These are phyloP conservation scores for Thelephora ganbajun DNA, from an alignment of 768 basidiomycete species.

Conservation along the genomic window DNA sequence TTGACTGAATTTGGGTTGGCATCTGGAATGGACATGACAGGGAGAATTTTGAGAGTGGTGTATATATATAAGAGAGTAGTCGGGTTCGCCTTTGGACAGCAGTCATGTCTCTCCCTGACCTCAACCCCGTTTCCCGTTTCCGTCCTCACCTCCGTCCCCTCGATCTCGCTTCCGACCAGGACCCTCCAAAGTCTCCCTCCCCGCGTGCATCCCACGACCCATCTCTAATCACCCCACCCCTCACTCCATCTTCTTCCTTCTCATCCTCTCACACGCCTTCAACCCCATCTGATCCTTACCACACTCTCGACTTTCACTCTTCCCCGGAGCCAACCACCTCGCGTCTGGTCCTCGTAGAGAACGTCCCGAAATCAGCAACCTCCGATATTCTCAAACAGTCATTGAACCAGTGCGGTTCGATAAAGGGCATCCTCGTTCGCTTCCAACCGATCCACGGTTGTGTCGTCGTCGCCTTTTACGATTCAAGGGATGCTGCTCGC, in stretches of 20 bases:
- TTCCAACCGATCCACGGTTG: slow-evolving; percentile 36
- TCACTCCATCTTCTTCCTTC: slow-evolving; percentile 5
- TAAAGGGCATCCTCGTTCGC: slow-evolving; percentile 45
- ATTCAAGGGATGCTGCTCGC: slow-evolving; percentile 37
- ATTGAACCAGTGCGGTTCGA: slow-evolving; percentile 17
- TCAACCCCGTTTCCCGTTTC: slow-evolving; percentile 6
- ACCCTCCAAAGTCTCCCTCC: slow-evolving; percentile 9
- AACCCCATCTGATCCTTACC: slow-evolving; percentile 8
- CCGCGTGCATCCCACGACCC: slow-evolving; percentile 1
- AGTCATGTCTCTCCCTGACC: background rate
- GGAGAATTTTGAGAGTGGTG: too few relatives aligned
- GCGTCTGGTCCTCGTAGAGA: slow-evolving; percentile 22
- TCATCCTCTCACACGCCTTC: slow-evolving; percentile 2
- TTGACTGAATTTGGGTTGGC: too few relatives aligned
- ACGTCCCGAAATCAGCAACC: slow-evolving; percentile 21
- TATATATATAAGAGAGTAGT: too few relatives aligned
- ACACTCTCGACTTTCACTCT: slow-evolving; percentile 4
- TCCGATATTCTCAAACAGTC: slow-evolving; percentile 16
- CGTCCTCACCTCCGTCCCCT: slow-evolving; percentile 20
- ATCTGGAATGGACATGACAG: too few relatives aligned
- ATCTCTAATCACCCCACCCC: slow-evolving; percentile 5
- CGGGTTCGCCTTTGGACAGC: too few relatives aligned
- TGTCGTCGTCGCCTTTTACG: slow-evolving; percentile 47
- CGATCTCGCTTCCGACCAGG: slow-evolving; percentile 17
- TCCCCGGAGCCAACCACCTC: slow-evolving; percentile 1